phyloP scores from a whole-genome alignment of 331 rosid species.

The Phaseolus coccineus region DNA sequence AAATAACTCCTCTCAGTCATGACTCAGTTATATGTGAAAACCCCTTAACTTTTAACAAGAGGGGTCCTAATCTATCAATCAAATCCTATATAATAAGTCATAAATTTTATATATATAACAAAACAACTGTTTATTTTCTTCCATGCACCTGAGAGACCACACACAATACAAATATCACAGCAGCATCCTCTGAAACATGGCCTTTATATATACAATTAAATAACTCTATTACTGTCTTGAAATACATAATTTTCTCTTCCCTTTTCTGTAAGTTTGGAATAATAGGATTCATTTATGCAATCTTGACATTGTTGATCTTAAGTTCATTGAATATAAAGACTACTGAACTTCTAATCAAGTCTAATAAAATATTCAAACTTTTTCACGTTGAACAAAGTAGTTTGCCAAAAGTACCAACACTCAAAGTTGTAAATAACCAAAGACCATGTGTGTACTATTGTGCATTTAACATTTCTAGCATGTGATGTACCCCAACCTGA shows the following conservation, averaged over 20 bases:
- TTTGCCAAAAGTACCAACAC: background rate
- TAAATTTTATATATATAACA: background rate
- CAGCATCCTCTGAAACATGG: background rate
- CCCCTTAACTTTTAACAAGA: background rate
- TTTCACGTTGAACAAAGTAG: background rate
- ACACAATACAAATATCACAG: background rate
- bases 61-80: background rate
- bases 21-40: slow-evolving; percentile 4
- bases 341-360: slow-evolving; percentile 18
- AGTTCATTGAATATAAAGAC: slow-evolving; percentile 21
- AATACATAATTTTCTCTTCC: slow-evolving; percentile 2
- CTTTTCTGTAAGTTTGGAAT: slow-evolving; percentile 6
- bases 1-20: background rate
- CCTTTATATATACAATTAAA: too few relatives aligned
- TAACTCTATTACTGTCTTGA: background rate
- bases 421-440: background rate
- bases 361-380: slow-evolving; percentile 15
- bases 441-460: background rate
- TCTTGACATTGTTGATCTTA: slow-evolving; percentile 14
- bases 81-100: background rate
- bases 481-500: background rate
- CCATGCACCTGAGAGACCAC: slow-evolving; percentile 1
- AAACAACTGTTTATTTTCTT: background rate
- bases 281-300: slow-evolving; percentile 27
- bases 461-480: background rate